Base-by-base conservation (phyloP, 148 eudicot genomes). In the Amaranthus hypochondriacus region DNA sequence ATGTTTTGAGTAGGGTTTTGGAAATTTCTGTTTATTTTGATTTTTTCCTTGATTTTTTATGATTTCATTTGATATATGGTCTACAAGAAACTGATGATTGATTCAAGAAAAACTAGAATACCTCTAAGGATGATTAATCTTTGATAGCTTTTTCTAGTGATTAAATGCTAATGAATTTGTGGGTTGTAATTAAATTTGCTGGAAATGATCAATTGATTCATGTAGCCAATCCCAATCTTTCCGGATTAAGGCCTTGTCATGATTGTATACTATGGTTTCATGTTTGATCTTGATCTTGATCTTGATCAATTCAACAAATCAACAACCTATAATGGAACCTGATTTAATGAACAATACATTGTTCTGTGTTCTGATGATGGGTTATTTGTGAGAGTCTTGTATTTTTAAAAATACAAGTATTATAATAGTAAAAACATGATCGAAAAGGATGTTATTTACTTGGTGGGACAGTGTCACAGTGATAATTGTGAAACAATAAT, bases 201-300 rank as follows among this genome's bases (percentile, higher is more conserved):
- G 39, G 39, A 28, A 28, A 28, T 28, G 39, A 28, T 28, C 39
- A 28, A 28, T 28, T 28, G 39, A 28, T 28, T 28, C 39, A 28
- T 28, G 39, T 28, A 28, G 39, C 39, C 39, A 28, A 28, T 28
- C 39, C 39, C 39, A 28, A 28, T 28, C 39, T 28, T 28, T 28
- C 39, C 6, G 47, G 61, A 66, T 66, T 48, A 75, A 39, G 59
- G 48, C 64, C 8, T 56, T 28, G 39, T 28, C 39, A 28, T 28
- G 39, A 28, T 28, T 28, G 15, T 71, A 7, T 47, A 15, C 28
- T 28, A 1, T 42, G 7, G 6, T 21, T 46, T 50, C 21, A 10
- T 55, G 57, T 8, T 71, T 77, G 76, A 78, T 50, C 54, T 49
- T 66, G 53, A 5, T 12, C 8, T 11, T 64, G 18, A 28, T 56